Conservation (phyloP, 257 asterid genomes). For the Solanum bulbocastanum region DNA sequence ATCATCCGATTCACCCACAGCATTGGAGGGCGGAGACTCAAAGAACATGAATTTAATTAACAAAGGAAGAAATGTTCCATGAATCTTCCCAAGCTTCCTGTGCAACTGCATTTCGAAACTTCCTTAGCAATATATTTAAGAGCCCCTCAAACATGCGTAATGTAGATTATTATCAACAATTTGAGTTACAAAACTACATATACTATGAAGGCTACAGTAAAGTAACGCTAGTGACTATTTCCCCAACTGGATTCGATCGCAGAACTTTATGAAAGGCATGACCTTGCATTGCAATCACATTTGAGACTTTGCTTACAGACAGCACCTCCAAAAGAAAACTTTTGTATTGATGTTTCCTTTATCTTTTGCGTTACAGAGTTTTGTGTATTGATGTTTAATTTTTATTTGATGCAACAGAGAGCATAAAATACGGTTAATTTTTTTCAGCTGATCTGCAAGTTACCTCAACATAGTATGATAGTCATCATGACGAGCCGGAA, state of each 20-base stretch:
- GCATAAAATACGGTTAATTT: neutral
- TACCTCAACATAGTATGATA: conserved; percentile 83
- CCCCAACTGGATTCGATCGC: neutral
- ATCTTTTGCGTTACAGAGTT: neutral
- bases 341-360: neutral
- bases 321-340: neutral
- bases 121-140: neutral
- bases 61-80: neutral
- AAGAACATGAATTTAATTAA: neutral
- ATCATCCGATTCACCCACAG: neutral
- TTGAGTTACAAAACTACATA: neutral
- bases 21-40: neutral
- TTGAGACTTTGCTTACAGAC: neutral
- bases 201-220: neutral
- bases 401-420: neutral
- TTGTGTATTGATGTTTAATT: neutral
- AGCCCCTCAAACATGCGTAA: neutral
- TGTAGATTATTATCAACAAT: neutral
- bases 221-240: neutral
- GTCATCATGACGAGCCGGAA: conserved; percentile 80
- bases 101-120: neutral
- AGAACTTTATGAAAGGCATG: neutral
- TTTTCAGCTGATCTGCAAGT: neutral
- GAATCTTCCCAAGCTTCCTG: neutral
- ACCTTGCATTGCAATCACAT: neutral